These are phyloP conservation scores for Phytophthora lateralis DNA, from an alignment of 352 stramenopile genomes.

Conservation along the genomic window DNA sequence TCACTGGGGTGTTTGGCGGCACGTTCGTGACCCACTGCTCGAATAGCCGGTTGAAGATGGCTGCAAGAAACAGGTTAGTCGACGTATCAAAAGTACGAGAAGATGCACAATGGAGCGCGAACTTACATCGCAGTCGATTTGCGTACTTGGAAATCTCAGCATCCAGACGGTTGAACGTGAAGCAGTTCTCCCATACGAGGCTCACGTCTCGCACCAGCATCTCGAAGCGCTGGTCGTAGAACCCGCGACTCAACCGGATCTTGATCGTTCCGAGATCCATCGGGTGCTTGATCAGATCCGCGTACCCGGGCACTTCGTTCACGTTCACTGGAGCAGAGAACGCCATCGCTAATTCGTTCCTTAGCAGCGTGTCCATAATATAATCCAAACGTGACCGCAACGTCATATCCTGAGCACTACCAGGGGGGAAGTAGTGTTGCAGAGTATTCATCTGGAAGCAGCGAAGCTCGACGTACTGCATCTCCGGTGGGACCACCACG, in stretches of 20 bases:
- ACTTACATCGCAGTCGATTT: constrained; percentile 80
- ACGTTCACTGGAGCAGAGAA: constrained; percentile 76
- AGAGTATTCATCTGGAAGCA: constrained; percentile 60
- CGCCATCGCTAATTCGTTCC: constrained; percentile 66
- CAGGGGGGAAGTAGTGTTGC: constrained; percentile 32
- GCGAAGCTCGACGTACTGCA: constrained; percentile 54
- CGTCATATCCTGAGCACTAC: constrained; percentile 50
- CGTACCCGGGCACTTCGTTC: constrained; percentile 74
- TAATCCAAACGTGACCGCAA: constrained; percentile 58
- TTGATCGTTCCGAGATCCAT: constrained; percentile 94
- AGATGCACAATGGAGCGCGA: not conserved
- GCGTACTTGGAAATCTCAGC: constrained; percentile 83
- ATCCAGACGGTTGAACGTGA: constrained; percentile 81
- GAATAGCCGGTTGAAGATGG: constrained; percentile 82
- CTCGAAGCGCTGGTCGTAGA: constrained; percentile 65
- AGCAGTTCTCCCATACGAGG: constrained; percentile 87
- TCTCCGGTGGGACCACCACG: constrained; percentile 11
- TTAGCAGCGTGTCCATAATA: constrained; percentile 67
- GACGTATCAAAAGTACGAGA: not conserved
- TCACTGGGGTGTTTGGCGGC: constrained; percentile 52
- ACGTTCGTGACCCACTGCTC: constrained; percentile 75
- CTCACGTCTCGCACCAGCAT: constrained; percentile 69
- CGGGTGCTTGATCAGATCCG: constrained; percentile 69
- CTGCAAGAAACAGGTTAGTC: constrained; percentile 29
- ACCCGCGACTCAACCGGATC: constrained; percentile 65